Evolutionary conservation across 2,329 filamentous ascomycete species (phyloP), one percentile per base, ranked within the genome.

Genomic region (Parastagonospora nodorum): DNA sequence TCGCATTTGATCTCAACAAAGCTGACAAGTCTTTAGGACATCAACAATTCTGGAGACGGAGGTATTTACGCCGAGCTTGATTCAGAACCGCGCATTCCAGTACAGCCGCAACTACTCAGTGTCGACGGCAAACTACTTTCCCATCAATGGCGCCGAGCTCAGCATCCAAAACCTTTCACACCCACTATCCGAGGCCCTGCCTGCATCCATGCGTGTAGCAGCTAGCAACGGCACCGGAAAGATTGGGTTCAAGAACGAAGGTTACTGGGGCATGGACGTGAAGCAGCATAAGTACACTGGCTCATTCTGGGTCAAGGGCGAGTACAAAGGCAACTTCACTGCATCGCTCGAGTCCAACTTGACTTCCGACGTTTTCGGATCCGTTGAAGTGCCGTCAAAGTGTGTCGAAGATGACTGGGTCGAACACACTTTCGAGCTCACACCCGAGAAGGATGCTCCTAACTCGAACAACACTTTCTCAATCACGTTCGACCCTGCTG

Each of bases 31-130:
- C 10, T 1, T 19, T 5, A 69, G 66, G 66, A 69, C 12, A 87
- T 87, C 68, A 85, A 85, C 69, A 84, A 88, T 68, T 86, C 84
- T 2, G 87, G 87, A 2, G 88, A 90, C 64, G 87, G 88, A 16
- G 88, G 87, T 5, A 82, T 90, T 55, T 90, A 90, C 66, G 87
- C 84, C 42, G 87, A 90, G 64, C n/a, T 71, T 90, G 48, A 82
- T 90, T 49, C 82, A 80, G 44, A 90, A 90, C 71, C 81, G 86
- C 42, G 88, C 86, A 9, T 89, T 90, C 63, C 88, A 90, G 69
- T 78, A 76, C 52, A 67, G 63, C 53, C 55, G 38, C 47, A 42
- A 44, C 14, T 67, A 46, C 40, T 58, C 55, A 10, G 64, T 64
- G 9, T 67, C 64, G 4, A 64, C 62, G n/a, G 58, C 55, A 10